Evolutionary conservation across 441 rosid species (phyloP).

Genomic region (Kokia cookei): DNA sequence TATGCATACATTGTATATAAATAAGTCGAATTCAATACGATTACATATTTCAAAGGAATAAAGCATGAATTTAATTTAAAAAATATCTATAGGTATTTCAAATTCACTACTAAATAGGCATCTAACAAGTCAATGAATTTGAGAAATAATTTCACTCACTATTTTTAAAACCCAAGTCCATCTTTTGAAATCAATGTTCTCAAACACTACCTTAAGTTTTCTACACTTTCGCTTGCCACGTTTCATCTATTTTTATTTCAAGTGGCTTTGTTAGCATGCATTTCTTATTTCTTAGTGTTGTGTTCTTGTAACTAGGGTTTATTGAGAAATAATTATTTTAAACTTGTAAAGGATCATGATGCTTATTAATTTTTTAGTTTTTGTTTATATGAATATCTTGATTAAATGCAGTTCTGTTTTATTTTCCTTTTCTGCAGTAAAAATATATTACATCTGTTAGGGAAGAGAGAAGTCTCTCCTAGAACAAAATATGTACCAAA

Average conservation of each 20-base stretch:
- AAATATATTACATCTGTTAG: conserved; percentile 47
- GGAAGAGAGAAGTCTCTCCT: conserved; percentile 59
- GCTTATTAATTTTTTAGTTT: background rate
- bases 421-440: conserved; percentile 27
- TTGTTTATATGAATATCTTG: background rate
- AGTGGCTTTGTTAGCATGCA: background rate
- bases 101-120: background rate
- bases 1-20: too few relatives aligned
- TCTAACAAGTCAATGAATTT: background rate
- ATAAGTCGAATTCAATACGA: background rate
- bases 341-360: background rate
- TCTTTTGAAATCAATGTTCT: too few relatives aligned
- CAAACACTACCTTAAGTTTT: background rate
- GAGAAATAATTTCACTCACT: background rate
- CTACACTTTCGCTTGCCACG: background rate
- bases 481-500: conserved; percentile 40
- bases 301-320: background rate
- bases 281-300: background rate
- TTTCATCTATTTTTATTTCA: background rate
- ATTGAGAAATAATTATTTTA: background rate
- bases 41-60: background rate
- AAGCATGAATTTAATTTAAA: background rate
- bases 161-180: too few relatives aligned
- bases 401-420: background rate
- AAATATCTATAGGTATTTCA: background rate